Evolutionary conservation across 2,329 filamentous ascomycete genomes (phyloP).

Genomic region (Cladophialophora carrionii): DNA sequence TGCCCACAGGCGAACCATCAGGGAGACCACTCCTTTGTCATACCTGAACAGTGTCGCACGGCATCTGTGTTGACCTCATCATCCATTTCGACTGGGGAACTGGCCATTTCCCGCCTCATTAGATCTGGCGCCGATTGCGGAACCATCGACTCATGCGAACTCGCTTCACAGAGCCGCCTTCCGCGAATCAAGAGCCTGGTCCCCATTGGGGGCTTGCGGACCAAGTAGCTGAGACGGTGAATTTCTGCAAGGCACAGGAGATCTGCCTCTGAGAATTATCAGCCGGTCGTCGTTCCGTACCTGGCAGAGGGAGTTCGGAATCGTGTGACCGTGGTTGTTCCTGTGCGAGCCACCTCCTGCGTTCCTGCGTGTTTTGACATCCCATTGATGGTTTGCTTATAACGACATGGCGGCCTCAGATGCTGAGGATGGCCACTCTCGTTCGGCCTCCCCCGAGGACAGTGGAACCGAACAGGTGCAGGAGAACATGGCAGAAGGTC

Average conservation of each 20-base stretch:
- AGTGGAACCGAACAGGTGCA: slow-evolving; percentile 46
- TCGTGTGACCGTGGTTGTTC: slow-evolving; percentile 29
- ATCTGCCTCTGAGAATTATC: slow-evolving; percentile 17
- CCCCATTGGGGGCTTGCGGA: slow-evolving; percentile 12
- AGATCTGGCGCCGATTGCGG: slow-evolving; percentile 23
- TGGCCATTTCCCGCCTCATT: slow-evolving; percentile 8
- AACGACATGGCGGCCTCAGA: slow-evolving; percentile 43
- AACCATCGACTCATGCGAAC: slow-evolving; percentile 2
- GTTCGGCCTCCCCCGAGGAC: slow-evolving; percentile 45
- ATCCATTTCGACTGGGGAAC: slow-evolving; percentile 8
- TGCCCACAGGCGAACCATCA: slow-evolving; percentile 6
- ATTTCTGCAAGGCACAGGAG: slow-evolving; percentile 17
- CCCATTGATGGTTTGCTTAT: slow-evolving; percentile 37
- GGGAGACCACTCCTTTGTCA: slow-evolving; percentile 27
- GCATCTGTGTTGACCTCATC: slow-evolving; percentile 12
- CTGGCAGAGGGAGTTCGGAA: slow-evolving; percentile 12
- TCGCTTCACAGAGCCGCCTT: slow-evolving; percentile 9
- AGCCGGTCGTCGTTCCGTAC: slow-evolving; percentile 19
- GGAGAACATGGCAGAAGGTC: slow-evolving; percentile 44
- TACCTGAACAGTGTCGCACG: slow-evolving; percentile 29
- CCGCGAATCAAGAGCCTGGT: slow-evolving; percentile 20
- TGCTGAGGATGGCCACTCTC: slow-evolving; percentile 44
- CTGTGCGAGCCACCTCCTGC: slow-evolving; percentile 28
- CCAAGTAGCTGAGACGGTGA: slow-evolving; percentile 12
- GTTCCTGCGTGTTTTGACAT: slow-evolving; percentile 26